A percentile compares a stretch with the other conserved stretches of the same genome.
Conservation (phyloP, 495 filamentous ascomycete species). For the Hypoxylon crocopeplum region DNA sequence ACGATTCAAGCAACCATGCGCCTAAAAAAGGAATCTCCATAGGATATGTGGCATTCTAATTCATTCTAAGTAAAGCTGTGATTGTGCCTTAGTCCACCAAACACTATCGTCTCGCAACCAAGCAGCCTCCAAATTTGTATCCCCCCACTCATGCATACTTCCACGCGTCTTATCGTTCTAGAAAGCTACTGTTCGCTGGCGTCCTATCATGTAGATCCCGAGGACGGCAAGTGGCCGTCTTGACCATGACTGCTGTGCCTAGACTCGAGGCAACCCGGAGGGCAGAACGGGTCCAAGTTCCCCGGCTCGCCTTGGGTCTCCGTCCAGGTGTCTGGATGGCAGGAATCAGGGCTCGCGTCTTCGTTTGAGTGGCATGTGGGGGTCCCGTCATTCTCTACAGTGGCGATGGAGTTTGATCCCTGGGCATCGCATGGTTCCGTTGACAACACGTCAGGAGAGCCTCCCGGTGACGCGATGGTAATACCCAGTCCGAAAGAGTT, state of each 20-base stretch:
- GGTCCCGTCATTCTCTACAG: not conserved
- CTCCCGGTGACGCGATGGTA: not conserved
- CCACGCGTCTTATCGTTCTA: not conserved
- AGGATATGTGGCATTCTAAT: not conserved
- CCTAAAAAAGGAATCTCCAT: too few relatives aligned
- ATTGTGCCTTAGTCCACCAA: not conserved
- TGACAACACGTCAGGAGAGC: not conserved
- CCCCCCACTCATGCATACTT: not conserved
- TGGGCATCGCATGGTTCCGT: not conserved
- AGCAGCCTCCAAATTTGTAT: not conserved
- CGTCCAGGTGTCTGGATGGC: conserved; percentile 35
- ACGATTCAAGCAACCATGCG: too few relatives aligned
- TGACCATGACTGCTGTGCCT: conserved; percentile 9
- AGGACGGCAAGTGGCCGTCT: not conserved
- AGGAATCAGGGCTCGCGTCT: conserved; percentile 2
- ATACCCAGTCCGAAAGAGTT: not conserved
- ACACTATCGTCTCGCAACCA: not conserved
- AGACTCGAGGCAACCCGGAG: conserved; percentile 14
- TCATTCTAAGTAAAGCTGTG: not conserved
- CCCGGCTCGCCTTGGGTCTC: conserved; percentile 36
- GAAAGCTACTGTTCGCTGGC: too few relatives aligned
- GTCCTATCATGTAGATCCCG: too few relatives aligned
- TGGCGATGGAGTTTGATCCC: not conserved
- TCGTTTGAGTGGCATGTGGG: not conserved
- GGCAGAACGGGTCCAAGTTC: conserved; percentile 40